Base-by-base conservation (phyloP, 2,329 filamentous ascomycete genomes). In the Paracoccidioides brasiliensis region DNA sequence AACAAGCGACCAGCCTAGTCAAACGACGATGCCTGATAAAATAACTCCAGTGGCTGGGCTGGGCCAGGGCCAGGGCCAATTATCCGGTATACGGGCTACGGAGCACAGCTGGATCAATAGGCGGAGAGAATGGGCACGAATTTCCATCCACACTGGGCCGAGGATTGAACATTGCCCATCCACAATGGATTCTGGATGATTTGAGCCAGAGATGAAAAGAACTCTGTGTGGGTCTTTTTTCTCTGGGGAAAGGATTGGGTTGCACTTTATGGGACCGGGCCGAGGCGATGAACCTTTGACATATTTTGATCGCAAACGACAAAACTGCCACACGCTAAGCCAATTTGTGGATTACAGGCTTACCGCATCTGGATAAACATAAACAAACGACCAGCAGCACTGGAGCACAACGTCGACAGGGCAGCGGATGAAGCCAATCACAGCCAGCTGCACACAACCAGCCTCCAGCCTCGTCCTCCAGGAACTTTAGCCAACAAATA, bases 401-500 rank as follows among this genome's bases (percentile, higher is more conserved):
- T 22, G 1, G 22, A 22, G 22, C 22, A 32, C 15, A 33, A 38
- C 44, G 32, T 35, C 48, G 28, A 40, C 56, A 37, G 28, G 41
- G 42, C 38, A 6, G 37, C 30, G 15, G 15, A 37, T 41, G 41
- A 38, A 37, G 38, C 50, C 52, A 38, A 48, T 57, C 40, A 41
- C 40, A 41, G 40, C 42, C 40, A 41, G 40, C 42, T 43, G 42
- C 51, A 49, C 38, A 40, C 52, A 28, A 43, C 55, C 55, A 53
- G 51, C 53, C 46, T 52, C 55, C 55, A 53, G 51, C 53, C 46
- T 52, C 54, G 15, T 49, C 46, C 30, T 30, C 22, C 22, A 22
- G 33, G 56, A 61, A 63, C 64, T 22, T 22, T 2, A 22, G 22
- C 22, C 1, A 63, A 64, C 65, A 66, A 64, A 60, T 60, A 52